Evolutionary conservation across 257 asterid genomes (phyloP), one percentile per base, ranked within the genome.

Genomic region (Misopates orontium): DNA sequence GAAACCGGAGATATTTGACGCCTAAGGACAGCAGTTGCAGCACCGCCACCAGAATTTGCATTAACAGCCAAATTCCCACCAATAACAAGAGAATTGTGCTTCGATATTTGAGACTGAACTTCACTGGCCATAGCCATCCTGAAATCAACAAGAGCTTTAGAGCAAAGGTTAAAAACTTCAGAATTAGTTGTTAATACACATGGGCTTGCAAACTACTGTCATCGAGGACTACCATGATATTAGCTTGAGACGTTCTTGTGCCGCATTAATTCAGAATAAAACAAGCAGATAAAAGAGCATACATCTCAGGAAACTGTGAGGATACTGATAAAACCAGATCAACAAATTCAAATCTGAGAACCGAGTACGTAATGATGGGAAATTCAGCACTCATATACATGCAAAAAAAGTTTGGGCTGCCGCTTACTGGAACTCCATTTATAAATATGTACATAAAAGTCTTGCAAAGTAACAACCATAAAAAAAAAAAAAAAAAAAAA

Each of bases 41-140:
- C 91, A 60, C 99, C 97, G 53, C 84, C 92, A 51, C 97, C 99
- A 18, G 89, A 74, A 71, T 77, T 72, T 36, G 80, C 81, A 72
- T 76, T 74, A 68, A 85, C 96, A 7, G 87, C 96, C 83, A 90
- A 68, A 79, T 82, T 90, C 73, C 99, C 97, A 25, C 96, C 96
- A 49, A 94, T 56, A 57, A 82, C 78, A 72, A 94, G 84, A 73
- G 79, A 79, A 75, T 76, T 82, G 60, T 48, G 71, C 79, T 90
- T 80, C 14, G 97, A 90, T 73, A 90, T 47, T 72, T 80, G 87
- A 57, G 97, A 86, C 41, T 88, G 96, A 62, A 85, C 80, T 84
- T 90, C 93, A 81, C 88, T 94, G 24, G 93, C 91, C 96, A 94
- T 86, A 68, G 77, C 93, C 97, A 94, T 88, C 80, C 99, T 94